These are phyloP conservation scores for Porpolomopsis calyptriformis DNA, from an alignment of 768 basidiomycete species.

Conservation along the genomic window DNA sequence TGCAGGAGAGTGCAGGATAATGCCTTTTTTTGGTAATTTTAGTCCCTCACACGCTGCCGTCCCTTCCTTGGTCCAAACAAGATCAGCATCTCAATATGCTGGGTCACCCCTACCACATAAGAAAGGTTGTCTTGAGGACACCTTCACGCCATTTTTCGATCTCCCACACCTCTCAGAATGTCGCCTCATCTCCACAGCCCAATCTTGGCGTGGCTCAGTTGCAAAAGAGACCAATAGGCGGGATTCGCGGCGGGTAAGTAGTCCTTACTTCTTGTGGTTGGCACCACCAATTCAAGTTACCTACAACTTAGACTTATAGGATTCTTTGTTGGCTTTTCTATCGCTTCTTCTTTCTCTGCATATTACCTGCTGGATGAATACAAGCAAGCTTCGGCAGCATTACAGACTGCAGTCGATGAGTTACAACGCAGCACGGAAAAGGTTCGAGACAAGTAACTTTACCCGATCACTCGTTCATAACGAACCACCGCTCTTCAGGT, in stretches of 20 bases:
- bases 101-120: not conserved
- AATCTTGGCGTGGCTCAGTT: slow-evolving; percentile 43
- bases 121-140: slow-evolving; percentile 1
- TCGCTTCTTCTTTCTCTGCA: slow-evolving; percentile 77
- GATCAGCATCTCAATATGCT: no score
- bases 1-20: no score
- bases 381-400: slow-evolving; percentile 73
- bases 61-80: no score
- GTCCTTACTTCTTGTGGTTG: slow-evolving; percentile 1
- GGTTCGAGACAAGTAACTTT: slow-evolving; percentile 26
- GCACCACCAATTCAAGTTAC: slow-evolving; percentile 6
- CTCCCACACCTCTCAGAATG: slow-evolving; percentile 33
- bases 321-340: slow-evolving; percentile 81
- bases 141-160: slow-evolving; percentile 33
- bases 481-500: slow-evolving; percentile 34
- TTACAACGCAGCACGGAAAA: slow-evolving; percentile 75
- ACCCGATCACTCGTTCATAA: not conserved
- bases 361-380: slow-evolving; percentile 88
- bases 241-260: slow-evolving; percentile 51
- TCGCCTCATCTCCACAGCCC: slow-evolving; percentile 26
- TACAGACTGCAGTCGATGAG: slow-evolving; percentile 83
- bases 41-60: no score
- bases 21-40: no score
- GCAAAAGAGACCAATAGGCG: slow-evolving; percentile 69
- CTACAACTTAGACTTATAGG: slow-evolving; percentile 52